Evolutionary conservation across 345 rosid species (phyloP).

Genomic region (Sapria himalayana): DNA sequence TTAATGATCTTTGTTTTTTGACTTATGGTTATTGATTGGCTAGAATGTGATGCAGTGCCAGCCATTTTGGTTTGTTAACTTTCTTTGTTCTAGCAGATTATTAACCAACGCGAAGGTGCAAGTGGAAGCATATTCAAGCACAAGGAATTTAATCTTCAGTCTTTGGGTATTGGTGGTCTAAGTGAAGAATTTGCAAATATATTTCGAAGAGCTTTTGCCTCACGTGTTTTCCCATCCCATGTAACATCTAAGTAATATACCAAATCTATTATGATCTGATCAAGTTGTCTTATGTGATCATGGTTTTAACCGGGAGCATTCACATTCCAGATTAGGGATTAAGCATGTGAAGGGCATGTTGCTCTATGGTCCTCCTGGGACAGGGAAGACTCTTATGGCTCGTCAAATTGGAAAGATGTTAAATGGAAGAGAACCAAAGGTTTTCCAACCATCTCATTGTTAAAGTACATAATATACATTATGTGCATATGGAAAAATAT

Average conservation of each 20-base stretch:
- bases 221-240: constrained; percentile 94
- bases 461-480: no score
- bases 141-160: constrained; percentile 87
- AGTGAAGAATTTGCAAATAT: constrained; percentile 98
- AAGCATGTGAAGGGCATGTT: constrained; percentile 98
- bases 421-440: constrained; percentile 98
- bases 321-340: constrained; percentile 69
- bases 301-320: constrained; percentile 9
- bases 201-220: constrained; percentile 98
- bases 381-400: constrained; percentile 97
- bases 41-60: no score
- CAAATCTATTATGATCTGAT: constrained; percentile 8
- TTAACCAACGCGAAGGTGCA: constrained; percentile 96
- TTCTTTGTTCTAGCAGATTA: constrained; percentile 29
- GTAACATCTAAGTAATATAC: constrained; percentile 64
- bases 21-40: no score
- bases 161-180: constrained; percentile 92
- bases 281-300: constrained; percentile 3
- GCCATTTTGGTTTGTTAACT: constrained; percentile 5
- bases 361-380: constrained; percentile 96
- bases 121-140: constrained; percentile 84
- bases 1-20: neutral
- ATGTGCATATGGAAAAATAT: no score
- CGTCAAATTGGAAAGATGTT: constrained; percentile 98
- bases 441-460: no score